These are phyloP conservation scores for Herpetospermum pedunculosum DNA, from an alignment of 306 rosid genomes.

Conservation along the genomic window DNA sequence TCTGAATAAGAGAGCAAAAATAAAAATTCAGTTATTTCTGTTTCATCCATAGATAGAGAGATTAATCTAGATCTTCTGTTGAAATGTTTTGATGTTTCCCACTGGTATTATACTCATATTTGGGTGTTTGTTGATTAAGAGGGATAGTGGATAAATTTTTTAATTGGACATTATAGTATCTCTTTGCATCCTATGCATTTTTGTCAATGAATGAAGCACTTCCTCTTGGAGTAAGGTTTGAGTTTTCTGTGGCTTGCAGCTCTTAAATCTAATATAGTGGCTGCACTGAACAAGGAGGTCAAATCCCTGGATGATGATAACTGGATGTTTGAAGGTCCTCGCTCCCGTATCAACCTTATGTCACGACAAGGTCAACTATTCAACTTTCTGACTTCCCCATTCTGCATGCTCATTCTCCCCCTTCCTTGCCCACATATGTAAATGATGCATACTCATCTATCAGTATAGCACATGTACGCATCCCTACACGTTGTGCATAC, in stretches of 20 bases:
- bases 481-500: background rate
- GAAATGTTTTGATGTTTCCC: background rate
- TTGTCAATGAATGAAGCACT: background rate
- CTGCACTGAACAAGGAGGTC: slow-evolving; percentile 74
- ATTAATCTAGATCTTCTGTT: background rate
- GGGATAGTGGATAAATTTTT: background rate
- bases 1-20: background rate
- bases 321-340: slow-evolving; percentile 96
- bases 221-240: background rate
- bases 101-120: background rate
- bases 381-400: background rate
- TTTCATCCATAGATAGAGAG: background rate
- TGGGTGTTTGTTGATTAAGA: background rate
- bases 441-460: background rate
- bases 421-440: background rate
- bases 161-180: background rate
- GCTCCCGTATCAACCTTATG: slow-evolving; percentile 63
- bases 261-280: slow-evolving; percentile 64
- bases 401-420: background rate
- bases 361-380: slow-evolving; percentile 43
- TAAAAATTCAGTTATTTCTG: background rate
- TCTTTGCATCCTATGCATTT: background rate
- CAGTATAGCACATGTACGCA: background rate
- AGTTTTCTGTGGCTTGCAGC: slow-evolving; percentile 30
- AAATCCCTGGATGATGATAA: slow-evolving; percentile 77